A percentile compares a stretch with the other conserved stretches of the same genome.
These are phyloP conservation scores for Panaeolus cyanescens DNA, from an alignment of 768 basidiomycete genomes.

Conservation along the genomic window DNA sequence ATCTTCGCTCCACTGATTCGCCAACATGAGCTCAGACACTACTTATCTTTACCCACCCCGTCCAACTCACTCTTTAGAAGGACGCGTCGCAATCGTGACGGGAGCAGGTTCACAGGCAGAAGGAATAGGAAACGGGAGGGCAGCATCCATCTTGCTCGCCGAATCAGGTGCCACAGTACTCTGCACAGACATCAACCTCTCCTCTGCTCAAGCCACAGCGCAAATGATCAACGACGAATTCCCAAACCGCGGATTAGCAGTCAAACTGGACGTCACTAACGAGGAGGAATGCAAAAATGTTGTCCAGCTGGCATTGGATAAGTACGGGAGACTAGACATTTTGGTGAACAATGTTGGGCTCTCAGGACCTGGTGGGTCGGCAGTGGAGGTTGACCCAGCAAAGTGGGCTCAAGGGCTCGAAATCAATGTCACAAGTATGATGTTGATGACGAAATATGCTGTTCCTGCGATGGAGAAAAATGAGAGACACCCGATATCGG, in stretches of 20 bases:
- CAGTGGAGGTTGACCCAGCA: conserved; percentile 36
- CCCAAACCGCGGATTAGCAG: conserved; percentile 32
- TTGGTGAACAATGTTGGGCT: conserved; percentile 45
- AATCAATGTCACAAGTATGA: conserved; percentile 43
- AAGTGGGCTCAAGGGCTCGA: conserved; percentile 38
- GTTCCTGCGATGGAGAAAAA: conserved; percentile 46
- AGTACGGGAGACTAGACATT: conserved; percentile 42
- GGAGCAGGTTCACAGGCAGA: conserved; percentile 40
- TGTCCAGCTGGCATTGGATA: conserved; percentile 33
- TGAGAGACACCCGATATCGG: conserved; percentile 24
- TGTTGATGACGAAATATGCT: conserved; percentile 44
- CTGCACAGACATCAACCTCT: conserved; percentile 36
- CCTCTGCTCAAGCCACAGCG: conserved; percentile 38
- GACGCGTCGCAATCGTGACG: conserved; percentile 41
- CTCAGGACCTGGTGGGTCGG: conserved; percentile 37
- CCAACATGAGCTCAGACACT: not conserved
- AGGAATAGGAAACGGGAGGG: conserved; percentile 45
- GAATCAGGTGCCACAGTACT: conserved; percentile 40
- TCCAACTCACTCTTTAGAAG: conserved; percentile 31
- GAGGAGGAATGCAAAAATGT: conserved; percentile 34
- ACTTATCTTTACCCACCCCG: conserved; percentile 29
- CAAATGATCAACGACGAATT: conserved; percentile 41
- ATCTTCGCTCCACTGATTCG: conserved; percentile 13
- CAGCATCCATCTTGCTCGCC: conserved; percentile 41
- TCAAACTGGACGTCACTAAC: conserved; percentile 38